Conservation (phyloP, 805 yeast genomes). For the Metschnikowia hibisci region DNA sequence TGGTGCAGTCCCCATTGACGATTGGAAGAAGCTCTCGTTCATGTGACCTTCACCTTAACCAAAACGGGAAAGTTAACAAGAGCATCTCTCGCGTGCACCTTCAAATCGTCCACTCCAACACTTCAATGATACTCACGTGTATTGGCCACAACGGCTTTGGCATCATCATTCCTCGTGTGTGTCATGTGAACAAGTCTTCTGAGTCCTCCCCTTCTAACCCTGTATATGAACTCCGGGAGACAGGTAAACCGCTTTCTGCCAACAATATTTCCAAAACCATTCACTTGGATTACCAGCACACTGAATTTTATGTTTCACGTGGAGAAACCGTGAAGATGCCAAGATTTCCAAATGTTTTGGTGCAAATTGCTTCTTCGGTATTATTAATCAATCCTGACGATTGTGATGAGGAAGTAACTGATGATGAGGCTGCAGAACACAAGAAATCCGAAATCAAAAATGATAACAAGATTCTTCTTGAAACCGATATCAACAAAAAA, state of each 20-base stretch:
- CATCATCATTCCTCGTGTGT: conserved; percentile 55
- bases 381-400: conserved; percentile 48
- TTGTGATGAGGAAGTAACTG: conserved; percentile 41
- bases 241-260: conserved; percentile 20
- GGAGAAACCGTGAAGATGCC: conserved; percentile 68
- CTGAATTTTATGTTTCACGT: conserved; percentile 55
- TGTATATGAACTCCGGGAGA: conserved; percentile 21
- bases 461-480: background rate
- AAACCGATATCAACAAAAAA: conserved; percentile 5
- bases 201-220: conserved; percentile 3
- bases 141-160: conserved; percentile 79
- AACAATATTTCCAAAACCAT: conserved; percentile 32
- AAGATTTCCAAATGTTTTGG: conserved; percentile 51
- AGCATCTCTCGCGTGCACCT: conserved; percentile 68
- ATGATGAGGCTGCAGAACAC: conserved; percentile 32
- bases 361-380: conserved; percentile 72
- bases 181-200: conserved; percentile 26
- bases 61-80: conserved; percentile 38
- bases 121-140: conserved; percentile 57
- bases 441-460: background rate
- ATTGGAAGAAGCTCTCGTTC: conserved; percentile 69
- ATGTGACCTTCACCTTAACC: conserved; percentile 45
- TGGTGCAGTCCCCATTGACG: conserved; percentile 41
- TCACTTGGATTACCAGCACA: conserved; percentile 38
- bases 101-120: conserved; percentile 41